Conservation (phyloP, 139 green algal genomes). For the Haematococcus lacustris region DNA sequence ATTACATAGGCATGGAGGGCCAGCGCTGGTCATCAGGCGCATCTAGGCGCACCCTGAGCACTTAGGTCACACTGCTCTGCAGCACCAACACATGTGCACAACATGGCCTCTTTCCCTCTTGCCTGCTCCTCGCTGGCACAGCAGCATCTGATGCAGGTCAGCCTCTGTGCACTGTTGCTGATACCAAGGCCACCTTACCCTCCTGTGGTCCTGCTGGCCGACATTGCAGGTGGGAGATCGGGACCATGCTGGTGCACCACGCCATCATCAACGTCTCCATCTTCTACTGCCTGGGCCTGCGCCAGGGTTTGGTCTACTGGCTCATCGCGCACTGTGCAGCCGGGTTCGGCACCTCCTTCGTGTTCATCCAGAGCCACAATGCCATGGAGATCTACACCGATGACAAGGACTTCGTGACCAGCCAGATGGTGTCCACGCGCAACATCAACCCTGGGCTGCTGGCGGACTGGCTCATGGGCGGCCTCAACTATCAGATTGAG, state of each 20-base stretch:
- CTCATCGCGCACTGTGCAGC: slow-evolving; percentile 26
- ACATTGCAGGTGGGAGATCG: no score
- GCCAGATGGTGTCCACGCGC: slow-evolving; percentile 60
- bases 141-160: no score
- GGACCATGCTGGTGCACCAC: slow-evolving; percentile 36
- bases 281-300: slow-evolving; percentile 30
- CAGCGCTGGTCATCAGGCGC: no score
- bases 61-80: no score
- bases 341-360: slow-evolving; percentile 52
- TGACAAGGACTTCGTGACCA: slow-evolving; percentile 58
- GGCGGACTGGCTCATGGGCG: slow-evolving; percentile 66
- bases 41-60: no score
- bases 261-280: slow-evolving; percentile 24
- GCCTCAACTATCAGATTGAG: slow-evolving; percentile 73
- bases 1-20: no score
- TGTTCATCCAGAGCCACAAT: slow-evolving; percentile 72
- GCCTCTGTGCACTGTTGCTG: no score
- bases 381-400: slow-evolving; percentile 68
- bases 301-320: slow-evolving; percentile 30
- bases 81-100: no score
- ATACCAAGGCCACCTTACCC: no score
- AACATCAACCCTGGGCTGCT: slow-evolving; percentile 45
- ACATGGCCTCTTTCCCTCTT: no score
- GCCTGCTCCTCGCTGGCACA: no score
- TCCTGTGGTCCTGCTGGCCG: no score